Evolutionary conservation across 495 filamentous ascomycete species (phyloP).

Genomic region (Talaromyces borbonicus): DNA sequence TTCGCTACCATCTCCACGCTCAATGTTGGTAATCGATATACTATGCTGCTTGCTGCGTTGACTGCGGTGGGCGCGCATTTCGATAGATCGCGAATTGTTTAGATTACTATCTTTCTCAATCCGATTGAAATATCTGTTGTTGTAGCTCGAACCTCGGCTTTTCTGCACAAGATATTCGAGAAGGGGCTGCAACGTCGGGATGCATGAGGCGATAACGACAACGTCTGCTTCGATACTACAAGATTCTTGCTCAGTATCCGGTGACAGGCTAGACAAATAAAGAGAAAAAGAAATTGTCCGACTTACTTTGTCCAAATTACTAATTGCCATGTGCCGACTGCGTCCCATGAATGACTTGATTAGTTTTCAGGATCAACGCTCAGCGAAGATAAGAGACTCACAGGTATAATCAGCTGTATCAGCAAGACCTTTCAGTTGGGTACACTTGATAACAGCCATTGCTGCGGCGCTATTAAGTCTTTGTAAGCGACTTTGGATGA

Average conservation of each 20-base stretch:
- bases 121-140: constrained; percentile 13
- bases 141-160: constrained; percentile 19
- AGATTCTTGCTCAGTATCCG: background rate
- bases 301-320: constrained; percentile 30
- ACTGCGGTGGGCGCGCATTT: constrained; percentile 7
- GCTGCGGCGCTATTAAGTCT: constrained; percentile 17
- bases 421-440: constrained; percentile 24
- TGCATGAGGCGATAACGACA: constrained; percentile 33
- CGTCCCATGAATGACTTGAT: background rate
- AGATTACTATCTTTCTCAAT: constrained; percentile 11
- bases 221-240: constrained; percentile 32
- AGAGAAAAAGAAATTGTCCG: background rate
- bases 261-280: no score
- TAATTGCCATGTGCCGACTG: constrained; percentile 25
- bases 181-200: constrained; percentile 31
- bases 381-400: constrained; percentile 10
- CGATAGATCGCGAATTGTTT: constrained; percentile 9
- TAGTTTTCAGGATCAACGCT: background rate
- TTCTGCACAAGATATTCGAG: constrained; percentile 28
- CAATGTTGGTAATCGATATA: constrained; percentile 16
- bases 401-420: constrained; percentile 27
- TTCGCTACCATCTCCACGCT: constrained; percentile 14
- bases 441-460: constrained; percentile 28
- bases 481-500: no score
- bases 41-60: constrained; percentile 16